These are phyloP conservation scores for Ilyonectria robusta DNA, from an alignment of 2,329 filamentous ascomycete genomes.

Conservation along the genomic window DNA sequence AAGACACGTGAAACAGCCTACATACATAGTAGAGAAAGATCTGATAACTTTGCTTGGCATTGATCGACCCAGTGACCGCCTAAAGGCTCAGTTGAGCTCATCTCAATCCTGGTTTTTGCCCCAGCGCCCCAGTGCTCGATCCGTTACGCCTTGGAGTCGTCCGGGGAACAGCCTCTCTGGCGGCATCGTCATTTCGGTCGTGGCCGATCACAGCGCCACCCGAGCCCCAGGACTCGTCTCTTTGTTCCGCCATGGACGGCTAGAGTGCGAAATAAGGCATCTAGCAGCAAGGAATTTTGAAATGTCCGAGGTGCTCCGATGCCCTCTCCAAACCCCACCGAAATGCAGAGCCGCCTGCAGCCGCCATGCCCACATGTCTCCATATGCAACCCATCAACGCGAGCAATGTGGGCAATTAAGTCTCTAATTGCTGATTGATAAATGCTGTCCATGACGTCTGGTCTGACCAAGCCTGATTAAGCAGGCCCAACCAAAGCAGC, in stretches of 20 bases:
- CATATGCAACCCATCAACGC: constrained; percentile 36
- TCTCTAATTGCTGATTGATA: constrained; percentile 53
- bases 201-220: constrained; percentile 12
- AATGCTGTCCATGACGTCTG: constrained; percentile 41
- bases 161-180: constrained; percentile 18
- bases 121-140: background rate
- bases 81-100: constrained; percentile 31
- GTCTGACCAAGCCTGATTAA: constrained; percentile 46
- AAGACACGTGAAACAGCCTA: constrained; percentile 29
- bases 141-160: constrained; percentile 16
- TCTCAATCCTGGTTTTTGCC: background rate
- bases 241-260: constrained; percentile 3
- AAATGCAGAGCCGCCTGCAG: constrained; percentile 17
- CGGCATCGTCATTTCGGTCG: constrained; percentile 13
- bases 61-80: constrained; percentile 38
- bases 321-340: constrained; percentile 42
- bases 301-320: constrained; percentile 28
- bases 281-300: constrained; percentile 1
- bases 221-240: constrained; percentile 9
- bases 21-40: constrained; percentile 30
- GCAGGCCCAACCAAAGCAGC: constrained; percentile 30
- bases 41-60: constrained; percentile 48
- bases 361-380: constrained; percentile 32
- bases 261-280: constrained; percentile 1
- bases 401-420: constrained; percentile 29